Base-by-base conservation (phyloP, 1,139 yeast genomes). In the Suhomyces taliae region DNA sequence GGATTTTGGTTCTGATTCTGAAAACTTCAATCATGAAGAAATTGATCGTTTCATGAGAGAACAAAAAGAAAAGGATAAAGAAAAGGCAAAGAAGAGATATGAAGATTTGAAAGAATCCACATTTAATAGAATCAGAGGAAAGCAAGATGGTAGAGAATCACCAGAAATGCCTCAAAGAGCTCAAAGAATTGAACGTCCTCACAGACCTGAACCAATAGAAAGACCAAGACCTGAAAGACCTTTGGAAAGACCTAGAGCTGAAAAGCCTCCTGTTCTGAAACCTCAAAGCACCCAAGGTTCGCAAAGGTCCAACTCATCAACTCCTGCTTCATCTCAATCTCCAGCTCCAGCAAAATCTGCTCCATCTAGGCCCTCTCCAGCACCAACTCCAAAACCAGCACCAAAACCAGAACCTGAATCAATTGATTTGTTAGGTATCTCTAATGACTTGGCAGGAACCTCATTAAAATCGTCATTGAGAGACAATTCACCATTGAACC, bases 1-100 rank as follows among this genome's bases (percentile, higher is more conserved):
- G 43, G 50, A 55, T 43, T 71, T 72, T 53, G 83, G 78, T 3
- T 62, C 70, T 0, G 79, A 73, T 49, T 72, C 70, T 34, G 79
- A 73, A 29, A 73, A 78, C 48, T 67, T 78, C 47, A 70, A 78
- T 48, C 65, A 62, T 31, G 78, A 70, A 6, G 74, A 72, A 35
- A 74, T 78, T 53, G 66, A 69, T 42, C 55, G 60, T 14, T 65
- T 74, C 41, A 72, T 78, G 62, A 67, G 65, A 40, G 46, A 53
- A 12, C 82, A 78, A 52, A 64, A 64, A 46, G 65, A 64, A 37
- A 70, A 66, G 51, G 79, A 76, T n/a, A 64, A 57, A 44, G 74
- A 71, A 48, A 64, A 68, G 44, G 59, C 59, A 19, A 64, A 59
- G 46, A 61, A 64, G 24, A 55, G 75, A 41, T 53, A 58, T 14